Evolutionary conservation across 2,329 filamentous ascomycete species (phyloP).

Genomic region (Ophiostoma piceae): DNA sequence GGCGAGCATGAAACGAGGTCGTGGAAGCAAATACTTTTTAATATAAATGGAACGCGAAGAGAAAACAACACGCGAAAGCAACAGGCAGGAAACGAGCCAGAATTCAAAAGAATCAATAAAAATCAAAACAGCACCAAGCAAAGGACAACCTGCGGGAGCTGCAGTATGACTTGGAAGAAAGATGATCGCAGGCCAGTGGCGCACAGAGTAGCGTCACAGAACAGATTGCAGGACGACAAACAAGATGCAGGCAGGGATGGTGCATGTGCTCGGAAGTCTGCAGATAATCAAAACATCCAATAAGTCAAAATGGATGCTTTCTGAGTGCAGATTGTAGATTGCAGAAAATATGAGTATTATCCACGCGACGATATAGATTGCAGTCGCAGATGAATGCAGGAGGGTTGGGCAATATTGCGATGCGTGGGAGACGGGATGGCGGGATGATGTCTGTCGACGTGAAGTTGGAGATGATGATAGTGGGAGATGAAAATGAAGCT

Average conservation of each 20-base stretch:
- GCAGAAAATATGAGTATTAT: neutral
- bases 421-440: neutral
- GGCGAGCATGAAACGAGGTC: constrained; percentile 2
- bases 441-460: neutral
- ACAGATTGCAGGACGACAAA: constrained; percentile 21
- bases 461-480: neutral
- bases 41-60: neutral
- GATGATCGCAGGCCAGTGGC: constrained; percentile 13
- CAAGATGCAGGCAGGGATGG: constrained; percentile 15
- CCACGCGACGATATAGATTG: neutral
- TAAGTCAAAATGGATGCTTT: neutral
- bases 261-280: neutral
- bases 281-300: neutral
- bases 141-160: neutral
- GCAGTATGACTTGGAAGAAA: constrained; percentile 5
- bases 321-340: neutral
- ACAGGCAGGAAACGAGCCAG: neutral
- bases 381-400: neutral
- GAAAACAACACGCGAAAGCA: neutral
- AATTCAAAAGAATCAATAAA: neutral
- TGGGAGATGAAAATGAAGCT: neutral
- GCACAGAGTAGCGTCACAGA: constrained; percentile 18
- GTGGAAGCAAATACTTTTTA: neutral
- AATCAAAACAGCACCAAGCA: neutral
- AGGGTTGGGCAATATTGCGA: neutral